Evolutionary conservation across 257 asterid species (phyloP).

Genomic region (Solanum pennellii): DNA sequence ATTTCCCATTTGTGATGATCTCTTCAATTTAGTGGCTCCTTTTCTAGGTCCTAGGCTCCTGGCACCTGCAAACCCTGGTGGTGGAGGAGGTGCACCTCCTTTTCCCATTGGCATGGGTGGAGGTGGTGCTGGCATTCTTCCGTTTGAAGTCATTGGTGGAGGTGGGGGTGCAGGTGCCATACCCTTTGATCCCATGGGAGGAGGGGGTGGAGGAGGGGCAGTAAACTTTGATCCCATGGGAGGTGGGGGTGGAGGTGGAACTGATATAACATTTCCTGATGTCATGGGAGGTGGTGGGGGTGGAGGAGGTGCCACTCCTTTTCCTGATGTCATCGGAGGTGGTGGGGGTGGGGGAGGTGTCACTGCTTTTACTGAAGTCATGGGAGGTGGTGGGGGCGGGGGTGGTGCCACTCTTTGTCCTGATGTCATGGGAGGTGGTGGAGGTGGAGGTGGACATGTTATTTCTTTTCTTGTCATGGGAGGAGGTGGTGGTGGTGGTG

Average conservation of each 20-base stretch:
- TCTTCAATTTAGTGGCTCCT: conserved; percentile 51
- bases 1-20: conserved; percentile 82
- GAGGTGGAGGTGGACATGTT: conserved; percentile 6
- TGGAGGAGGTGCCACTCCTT: conserved; percentile 4
- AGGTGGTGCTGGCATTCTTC: conserved; percentile 33
- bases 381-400: conserved; percentile 13
- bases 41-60: conserved; percentile 37
- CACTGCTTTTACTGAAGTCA: background rate
- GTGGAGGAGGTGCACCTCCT: conserved; percentile 60
- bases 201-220: conserved; percentile 20
- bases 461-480: background rate
- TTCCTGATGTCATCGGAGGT: background rate
- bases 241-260: conserved; percentile 19
- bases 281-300: conserved; percentile 19
- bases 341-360: conserved; percentile 25
- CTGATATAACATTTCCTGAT: background rate
- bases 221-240: background rate
- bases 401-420: background rate
- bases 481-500: conserved; percentile 2
- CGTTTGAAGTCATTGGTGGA: conserved; percentile 27
- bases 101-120: conserved; percentile 25
- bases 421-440: conserved; percentile 2
- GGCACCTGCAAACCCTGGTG: conserved; percentile 39
- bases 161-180: conserved; percentile 36
- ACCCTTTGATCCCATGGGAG: conserved; percentile 2